Evolutionary conservation across 2,329 filamentous ascomycete genomes (phyloP).

Genomic region (Kalaharituber pfeilii): DNA sequence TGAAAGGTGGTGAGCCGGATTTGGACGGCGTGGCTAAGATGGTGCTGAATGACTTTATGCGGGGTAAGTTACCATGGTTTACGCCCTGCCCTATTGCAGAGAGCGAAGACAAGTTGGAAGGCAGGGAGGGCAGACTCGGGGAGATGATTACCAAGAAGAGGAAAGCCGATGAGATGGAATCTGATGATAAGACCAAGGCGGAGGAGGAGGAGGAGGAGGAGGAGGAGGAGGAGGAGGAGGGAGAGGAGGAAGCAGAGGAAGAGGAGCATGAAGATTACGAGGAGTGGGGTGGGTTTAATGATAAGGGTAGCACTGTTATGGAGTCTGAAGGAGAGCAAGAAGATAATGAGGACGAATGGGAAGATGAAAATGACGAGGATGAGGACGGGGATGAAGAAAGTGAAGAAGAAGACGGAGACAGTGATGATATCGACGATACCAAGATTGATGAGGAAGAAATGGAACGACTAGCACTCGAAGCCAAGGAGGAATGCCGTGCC

Average conservation of each 20-base stretch:
- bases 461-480: constrained; percentile 1
- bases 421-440: not conserved
- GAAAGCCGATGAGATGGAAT: constrained; percentile 31
- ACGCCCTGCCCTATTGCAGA: constrained; percentile 46
- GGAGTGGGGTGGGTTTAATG: constrained; percentile 14
- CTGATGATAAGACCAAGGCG: no score
- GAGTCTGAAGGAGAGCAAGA: constrained; percentile 17
- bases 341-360: constrained; percentile 19
- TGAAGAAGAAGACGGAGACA: constrained; percentile 8
- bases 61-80: constrained; percentile 94
- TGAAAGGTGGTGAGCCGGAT: constrained; percentile 89
- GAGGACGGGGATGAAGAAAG: constrained; percentile 19
- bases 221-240: constrained; percentile 30
- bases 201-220: constrained; percentile 29
- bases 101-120: constrained; percentile 37
- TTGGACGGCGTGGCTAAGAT: constrained; percentile 91
- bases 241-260: constrained; percentile 30
- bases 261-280: constrained; percentile 29
- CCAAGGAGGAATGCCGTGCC: not conserved
- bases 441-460: not conserved
- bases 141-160: constrained; percentile 72
- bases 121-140: constrained; percentile 59
- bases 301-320: constrained; percentile 13
- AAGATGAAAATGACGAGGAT: constrained; percentile 13
- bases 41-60: constrained; percentile 87